Evolutionary conservation across 139 green algal species (phyloP), one percentile per base, ranked within the genome.

Genomic region (Edaphochlamys debaryana): DNA sequence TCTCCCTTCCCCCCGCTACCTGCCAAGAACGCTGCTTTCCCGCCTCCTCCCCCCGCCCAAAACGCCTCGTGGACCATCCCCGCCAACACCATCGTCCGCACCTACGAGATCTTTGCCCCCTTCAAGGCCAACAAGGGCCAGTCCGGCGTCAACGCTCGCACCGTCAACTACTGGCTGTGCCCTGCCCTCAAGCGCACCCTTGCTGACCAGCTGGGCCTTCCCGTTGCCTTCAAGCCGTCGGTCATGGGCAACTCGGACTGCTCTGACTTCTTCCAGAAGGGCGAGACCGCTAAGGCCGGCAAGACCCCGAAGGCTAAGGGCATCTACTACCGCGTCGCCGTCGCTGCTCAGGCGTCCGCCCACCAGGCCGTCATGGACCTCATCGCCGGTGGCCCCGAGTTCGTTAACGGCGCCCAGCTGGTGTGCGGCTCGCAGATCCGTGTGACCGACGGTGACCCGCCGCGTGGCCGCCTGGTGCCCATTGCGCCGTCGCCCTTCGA

Each of bases 71-170:
- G 75, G 75, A 36, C n/a, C 30, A 22, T 37, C 7, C 58, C 60
- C 19, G 17, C 75, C 5, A n/a, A 30, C 58, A 8, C 36, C 4
- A n/a, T 58, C 29, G 42, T 82, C 22, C 76, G 76, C 42, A 82
- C 76, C 32, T 82, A 74, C 42, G 76, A 82, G 76, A 40, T 82
- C 32, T 73, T 66, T 2, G 76, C 76, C 13, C 76, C 76, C n/a
- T 74, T 52, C 62, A 67, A 50, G 34, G 4, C 13, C 29, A 29
- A 15, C 6, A 58, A 38, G 25, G 50, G 36, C 62, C 38, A 50
- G 20, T 63, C 42, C 42, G 25, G 25, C n/a, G 76, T 82, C 0
- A 67, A n/a, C 8, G n/a, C 56, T 20, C 63, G 63, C 62, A 82
- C 76, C 22, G 64, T 72, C 13, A 42, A 23, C 20, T 66, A 40